phyloP scores from a whole-genome alignment of 139 green algal genomes.

The Marvania coccoides region DNA sequence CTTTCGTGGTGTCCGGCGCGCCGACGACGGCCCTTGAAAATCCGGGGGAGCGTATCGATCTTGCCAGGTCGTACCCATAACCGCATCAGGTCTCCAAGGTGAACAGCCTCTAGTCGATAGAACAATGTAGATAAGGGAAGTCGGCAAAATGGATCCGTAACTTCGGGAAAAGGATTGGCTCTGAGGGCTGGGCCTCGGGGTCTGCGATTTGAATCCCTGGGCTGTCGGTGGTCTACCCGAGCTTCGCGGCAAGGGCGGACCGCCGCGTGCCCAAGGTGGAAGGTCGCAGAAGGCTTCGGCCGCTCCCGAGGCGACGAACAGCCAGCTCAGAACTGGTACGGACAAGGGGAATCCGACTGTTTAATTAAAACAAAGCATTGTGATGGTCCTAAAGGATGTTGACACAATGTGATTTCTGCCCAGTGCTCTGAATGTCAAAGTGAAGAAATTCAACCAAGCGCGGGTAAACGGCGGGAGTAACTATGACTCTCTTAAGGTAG shows the following conservation, averaged over 20 bases:
- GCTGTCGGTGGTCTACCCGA: constrained; percentile 63
- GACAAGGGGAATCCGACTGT: constrained; percentile 95
- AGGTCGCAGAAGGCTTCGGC: constrained; percentile 50
- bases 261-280: constrained; percentile 51
- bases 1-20: constrained; percentile 76
- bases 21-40: constrained; percentile 84
- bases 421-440: constrained; percentile 96
- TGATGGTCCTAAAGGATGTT: constrained; percentile 85
- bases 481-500: constrained; percentile 80
- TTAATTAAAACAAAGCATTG: constrained; percentile 97
- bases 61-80: constrained; percentile 86
- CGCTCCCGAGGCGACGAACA: constrained; percentile 75
- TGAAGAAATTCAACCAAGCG: constrained; percentile 96
- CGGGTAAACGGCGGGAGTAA: constrained; percentile 91
- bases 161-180: constrained; percentile 94
- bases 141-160: constrained; percentile 95
- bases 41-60: constrained; percentile 69
- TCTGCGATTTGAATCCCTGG: constrained; percentile 49
- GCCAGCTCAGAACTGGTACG: constrained; percentile 91
- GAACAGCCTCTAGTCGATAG: constrained; percentile 93
- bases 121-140: constrained; percentile 96
- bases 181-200: constrained; percentile 79
- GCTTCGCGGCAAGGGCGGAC: constrained; percentile 49
- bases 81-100: constrained; percentile 96
- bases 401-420: constrained; percentile 97